Percentiles rank a stretch among this genome's conserved stretches.
Conservation (phyloP, 1,284 basidiomycete species). For the Cystobasidium pallidum region DNA sequence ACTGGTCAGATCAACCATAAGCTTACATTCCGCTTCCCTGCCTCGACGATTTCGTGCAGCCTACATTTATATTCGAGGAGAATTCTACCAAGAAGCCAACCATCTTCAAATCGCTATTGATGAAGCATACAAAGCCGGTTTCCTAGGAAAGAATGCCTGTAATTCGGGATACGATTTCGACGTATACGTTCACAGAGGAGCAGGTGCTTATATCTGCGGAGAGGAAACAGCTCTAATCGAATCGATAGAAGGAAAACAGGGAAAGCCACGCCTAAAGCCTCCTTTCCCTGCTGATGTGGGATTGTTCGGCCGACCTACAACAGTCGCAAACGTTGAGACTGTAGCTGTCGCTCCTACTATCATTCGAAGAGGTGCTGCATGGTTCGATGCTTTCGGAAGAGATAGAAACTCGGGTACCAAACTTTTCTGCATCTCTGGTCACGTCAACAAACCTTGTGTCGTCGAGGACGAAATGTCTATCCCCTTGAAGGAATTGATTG, state of each 20-base stretch:
- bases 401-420: conserved; percentile 95
- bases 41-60: conserved; percentile 59
- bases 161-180: conserved; percentile 92
- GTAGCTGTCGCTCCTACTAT: conserved; percentile 97
- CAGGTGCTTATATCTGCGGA: conserved; percentile 97
- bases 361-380: conserved; percentile 82
- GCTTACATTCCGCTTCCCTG: background rate
- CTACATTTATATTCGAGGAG: conserved; percentile 98
- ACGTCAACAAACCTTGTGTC: conserved; percentile 97
- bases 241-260: conserved; percentile 94
- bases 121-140: conserved; percentile 90
- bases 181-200: conserved; percentile 94
- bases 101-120: conserved; percentile 93
- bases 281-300: conserved; percentile 99
- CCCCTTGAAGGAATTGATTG: conserved; percentile 86
- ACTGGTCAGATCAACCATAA: no score
- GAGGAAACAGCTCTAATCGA: conserved; percentile 99
- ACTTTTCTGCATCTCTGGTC: conserved; percentile 91
- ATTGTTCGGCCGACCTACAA: conserved; percentile 93
- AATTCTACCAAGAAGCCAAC: conserved; percentile 93
- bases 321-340: conserved; percentile 98
- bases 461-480: conserved; percentile 99
- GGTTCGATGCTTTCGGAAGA: conserved; percentile 92
- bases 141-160: conserved; percentile 90
- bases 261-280: conserved; percentile 97